Evolutionary conservation across 805 yeast species (phyloP).

Genomic region (Hanseniaspora thailandica): DNA sequence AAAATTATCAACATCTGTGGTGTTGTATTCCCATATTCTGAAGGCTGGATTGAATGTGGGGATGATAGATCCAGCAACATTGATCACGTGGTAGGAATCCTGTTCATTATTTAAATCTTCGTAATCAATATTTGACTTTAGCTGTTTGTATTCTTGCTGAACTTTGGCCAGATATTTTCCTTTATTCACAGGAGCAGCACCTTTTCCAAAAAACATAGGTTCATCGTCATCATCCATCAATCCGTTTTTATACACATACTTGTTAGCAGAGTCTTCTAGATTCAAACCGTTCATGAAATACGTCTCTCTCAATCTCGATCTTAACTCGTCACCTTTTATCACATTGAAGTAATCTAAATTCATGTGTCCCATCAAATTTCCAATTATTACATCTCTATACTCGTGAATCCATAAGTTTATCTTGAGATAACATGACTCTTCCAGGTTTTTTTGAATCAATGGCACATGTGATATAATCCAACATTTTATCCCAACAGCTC

Average conservation of each 20-base stretch:
- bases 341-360: constrained; percentile 78
- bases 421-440: constrained; percentile 59
- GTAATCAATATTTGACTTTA: not conserved
- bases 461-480: constrained; percentile 88
- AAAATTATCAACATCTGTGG: constrained; percentile 33
- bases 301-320: not conserved
- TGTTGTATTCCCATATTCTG: constrained; percentile 78
- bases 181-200: constrained; percentile 60
- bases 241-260: constrained; percentile 17
- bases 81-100: constrained; percentile 45
- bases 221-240: constrained; percentile 25
- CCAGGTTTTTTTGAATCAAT: constrained; percentile 67
- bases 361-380: constrained; percentile 83
- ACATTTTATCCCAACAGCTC: constrained; percentile 65
- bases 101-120: not conserved
- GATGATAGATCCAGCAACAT: constrained; percentile 59
- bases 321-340: constrained; percentile 43
- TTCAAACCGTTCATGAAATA: constrained; percentile 9
- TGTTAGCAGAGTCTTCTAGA: not conserved
- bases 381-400: constrained; percentile 70
- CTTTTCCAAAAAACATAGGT: constrained; percentile 33
- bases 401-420: constrained; percentile 73
- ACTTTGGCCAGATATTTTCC: constrained; percentile 42
- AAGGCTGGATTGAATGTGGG: constrained; percentile 80
- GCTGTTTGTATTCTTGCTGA: constrained; percentile 20